Evolutionary conservation across 208 protist genomes (phyloP), one percentile per base, ranked within the genome.

Genomic region (Vickermania spadyakhi): DNA sequence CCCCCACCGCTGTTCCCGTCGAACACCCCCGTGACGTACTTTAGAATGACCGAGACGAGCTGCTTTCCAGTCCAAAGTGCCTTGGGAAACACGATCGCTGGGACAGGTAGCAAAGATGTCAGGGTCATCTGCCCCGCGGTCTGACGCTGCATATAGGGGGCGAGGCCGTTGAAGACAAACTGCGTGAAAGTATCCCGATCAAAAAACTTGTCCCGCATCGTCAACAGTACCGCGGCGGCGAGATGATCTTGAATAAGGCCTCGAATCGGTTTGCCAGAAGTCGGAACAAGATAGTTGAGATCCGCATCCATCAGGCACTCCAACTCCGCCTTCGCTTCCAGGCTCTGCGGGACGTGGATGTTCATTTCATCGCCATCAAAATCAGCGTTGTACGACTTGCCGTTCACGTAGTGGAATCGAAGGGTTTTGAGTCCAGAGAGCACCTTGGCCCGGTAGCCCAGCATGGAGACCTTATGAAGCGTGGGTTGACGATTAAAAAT

Each of bases 361-460:
- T 99, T 99, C 95, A 99, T 99, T 79, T 99, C 99, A 84, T 99
- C 99, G 28, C 99, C 99, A 87, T 99, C 99, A 77, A 99, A 99
- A 87, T 99, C 99, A 11, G 99, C 99, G 77, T 99, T 99, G 86
- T 99, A 99, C n/a, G 96, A 97, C 68, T 98, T 99, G 78, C 99
- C 99, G 83, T 99, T 99, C 36, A 98, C 95, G 82, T 99, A 99
- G 81, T 99, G 99, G 71, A 99, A 98, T 59, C 98, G 92, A 51
- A 99, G 79, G 41, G 97, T 98, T 70, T 93, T 87, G 70, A 98
- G 89, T 3, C 81, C 91, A n/a, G 84, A 87, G 1, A 98, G 80
- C 13, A 99, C 93, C 62, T 91, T 87, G 21, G 81, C 89, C 3
- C 78, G 70, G 70, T 99, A 98, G 5, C 89, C 97, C 91, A 99